Evolutionary conservation across 768 basidiomycete species (phyloP).

Genomic region (Psilocybe tampanensis): DNA sequence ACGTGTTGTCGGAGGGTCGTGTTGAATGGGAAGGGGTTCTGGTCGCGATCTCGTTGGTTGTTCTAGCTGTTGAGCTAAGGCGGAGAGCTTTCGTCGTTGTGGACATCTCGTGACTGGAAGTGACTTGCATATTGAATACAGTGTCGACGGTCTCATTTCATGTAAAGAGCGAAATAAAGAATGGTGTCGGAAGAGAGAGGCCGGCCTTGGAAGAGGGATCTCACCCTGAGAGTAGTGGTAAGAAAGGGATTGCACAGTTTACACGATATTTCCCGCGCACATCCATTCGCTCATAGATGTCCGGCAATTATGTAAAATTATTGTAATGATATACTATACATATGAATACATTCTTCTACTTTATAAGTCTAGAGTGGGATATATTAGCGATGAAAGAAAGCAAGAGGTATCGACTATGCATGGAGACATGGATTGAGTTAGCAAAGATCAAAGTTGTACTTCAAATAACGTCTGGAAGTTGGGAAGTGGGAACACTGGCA

Average conservation of each 20-base stretch:
- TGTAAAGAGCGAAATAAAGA: slow-evolving; percentile 2
- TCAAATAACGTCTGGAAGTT: not conserved
- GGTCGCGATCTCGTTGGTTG: slow-evolving; percentile 26
- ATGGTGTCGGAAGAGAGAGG: slow-evolving; percentile 2
- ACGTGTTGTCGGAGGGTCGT: slow-evolving; percentile 20
- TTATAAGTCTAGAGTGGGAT: not conserved
- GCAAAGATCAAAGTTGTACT: not conserved
- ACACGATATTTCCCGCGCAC: slow-evolving; percentile 28
- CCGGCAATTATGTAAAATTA: slow-evolving; percentile 9
- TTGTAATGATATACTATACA: slow-evolving; percentile 18
- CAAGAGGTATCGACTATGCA: not conserved
- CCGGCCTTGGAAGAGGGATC: not conserved
- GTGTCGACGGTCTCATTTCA: slow-evolving; percentile 19
- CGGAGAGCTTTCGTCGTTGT: slow-evolving; percentile 39
- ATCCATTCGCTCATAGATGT: slow-evolving; percentile 19
- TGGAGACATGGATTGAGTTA: slow-evolving; percentile 10
- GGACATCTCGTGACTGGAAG: slow-evolving; percentile 28
- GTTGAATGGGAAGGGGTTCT: slow-evolving; percentile 30
- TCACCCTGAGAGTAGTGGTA: slow-evolving; percentile 4
- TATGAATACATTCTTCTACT: slow-evolving; percentile 4
- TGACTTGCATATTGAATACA: slow-evolving; percentile 19
- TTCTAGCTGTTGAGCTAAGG: slow-evolving; percentile 44
- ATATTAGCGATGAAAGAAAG: not conserved
- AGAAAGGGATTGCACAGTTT: slow-evolving; percentile 9
- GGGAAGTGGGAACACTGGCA: not conserved